Evolutionary conservation across 768 basidiomycete genomes (phyloP).

Genomic region (Suillus alpinus): DNA sequence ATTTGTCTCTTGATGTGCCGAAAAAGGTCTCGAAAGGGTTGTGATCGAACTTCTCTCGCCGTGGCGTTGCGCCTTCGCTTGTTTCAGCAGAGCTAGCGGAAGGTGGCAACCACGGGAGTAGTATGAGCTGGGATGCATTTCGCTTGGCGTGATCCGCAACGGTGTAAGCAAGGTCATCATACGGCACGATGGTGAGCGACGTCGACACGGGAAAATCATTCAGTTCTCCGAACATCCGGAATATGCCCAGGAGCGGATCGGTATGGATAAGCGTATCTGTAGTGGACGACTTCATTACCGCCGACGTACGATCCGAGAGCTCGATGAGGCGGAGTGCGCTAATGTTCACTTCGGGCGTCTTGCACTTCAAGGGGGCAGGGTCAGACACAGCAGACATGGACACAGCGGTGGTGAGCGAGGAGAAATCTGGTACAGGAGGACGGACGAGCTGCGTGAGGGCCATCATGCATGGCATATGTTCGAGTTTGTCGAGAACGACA

Average conservation of each 20-base stretch:
- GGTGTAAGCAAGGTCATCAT: slow-evolving; percentile 68
- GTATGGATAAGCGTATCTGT: slow-evolving; percentile 66
- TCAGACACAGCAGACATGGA: slow-evolving; percentile 9
- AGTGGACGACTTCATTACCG: slow-evolving; percentile 63
- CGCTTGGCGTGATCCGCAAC: slow-evolving; percentile 67
- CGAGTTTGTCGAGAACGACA: slow-evolving; percentile 85
- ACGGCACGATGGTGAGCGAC: slow-evolving; percentile 70
- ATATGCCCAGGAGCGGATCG: slow-evolving; percentile 72
- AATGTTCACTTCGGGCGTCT: slow-evolving; percentile 38
- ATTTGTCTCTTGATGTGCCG: slow-evolving; percentile 32
- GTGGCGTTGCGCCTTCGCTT: slow-evolving; percentile 3
- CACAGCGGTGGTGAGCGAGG: slow-evolving; percentile 8
- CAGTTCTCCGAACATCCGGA: slow-evolving; percentile 73
- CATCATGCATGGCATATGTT: slow-evolving; percentile 89
- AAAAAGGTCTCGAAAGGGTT: slow-evolving; percentile 79
- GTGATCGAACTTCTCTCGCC: slow-evolving; percentile 18
- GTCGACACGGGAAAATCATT: slow-evolving; percentile 54
- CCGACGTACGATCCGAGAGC: slow-evolving; percentile 62
- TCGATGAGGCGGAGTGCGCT: slow-evolving; percentile 88
- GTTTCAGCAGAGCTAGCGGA: slow-evolving; percentile 7
- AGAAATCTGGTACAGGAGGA: slow-evolving; percentile 20
- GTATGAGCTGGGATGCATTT: slow-evolving; percentile 65
- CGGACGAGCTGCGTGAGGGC: slow-evolving; percentile 82
- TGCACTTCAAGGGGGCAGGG: neutral
- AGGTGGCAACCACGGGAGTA: slow-evolving; percentile 78